Conservation (phyloP, 148 eudicot genomes). For the Cornus florida region DNA sequence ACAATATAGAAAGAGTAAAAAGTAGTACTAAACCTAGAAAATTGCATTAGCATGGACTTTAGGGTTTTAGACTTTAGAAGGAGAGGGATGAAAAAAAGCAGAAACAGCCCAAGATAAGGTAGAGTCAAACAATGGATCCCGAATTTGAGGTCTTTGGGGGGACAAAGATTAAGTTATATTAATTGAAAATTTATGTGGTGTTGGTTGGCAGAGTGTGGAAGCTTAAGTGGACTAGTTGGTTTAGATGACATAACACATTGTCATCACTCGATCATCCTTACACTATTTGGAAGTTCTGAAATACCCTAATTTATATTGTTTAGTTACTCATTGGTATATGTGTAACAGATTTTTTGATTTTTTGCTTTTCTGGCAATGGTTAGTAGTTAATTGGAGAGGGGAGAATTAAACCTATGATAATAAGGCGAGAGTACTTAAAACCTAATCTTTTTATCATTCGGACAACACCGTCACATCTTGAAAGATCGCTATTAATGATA, state of each 20-base stretch:
- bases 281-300: neutral
- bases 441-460: too few species aligned
- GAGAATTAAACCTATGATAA: too few species aligned
- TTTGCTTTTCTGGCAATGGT: too few species aligned
- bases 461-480: too few species aligned
- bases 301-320: neutral
- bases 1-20: neutral
- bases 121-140: constrained; percentile 15
- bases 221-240: constrained; percentile 4
- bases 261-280: constrained; percentile 3
- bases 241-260: neutral
- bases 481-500: too few species aligned
- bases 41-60: constrained; percentile 11
- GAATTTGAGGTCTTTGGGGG: constrained; percentile 13
- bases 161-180: neutral
- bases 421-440: too few species aligned
- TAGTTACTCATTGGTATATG: too few species aligned
- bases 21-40: constrained; percentile 7
- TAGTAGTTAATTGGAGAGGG: too few species aligned
- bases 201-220: neutral
- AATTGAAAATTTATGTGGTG: neutral
- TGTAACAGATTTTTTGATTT: too few species aligned
- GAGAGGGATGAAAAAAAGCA: neutral
- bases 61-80: constrained; percentile 9
- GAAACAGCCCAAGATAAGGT: constrained; percentile 2